These are phyloP conservation scores for Lactuca sativa DNA, from an alignment of 129 eudicot genomes.

Conservation along the genomic window DNA sequence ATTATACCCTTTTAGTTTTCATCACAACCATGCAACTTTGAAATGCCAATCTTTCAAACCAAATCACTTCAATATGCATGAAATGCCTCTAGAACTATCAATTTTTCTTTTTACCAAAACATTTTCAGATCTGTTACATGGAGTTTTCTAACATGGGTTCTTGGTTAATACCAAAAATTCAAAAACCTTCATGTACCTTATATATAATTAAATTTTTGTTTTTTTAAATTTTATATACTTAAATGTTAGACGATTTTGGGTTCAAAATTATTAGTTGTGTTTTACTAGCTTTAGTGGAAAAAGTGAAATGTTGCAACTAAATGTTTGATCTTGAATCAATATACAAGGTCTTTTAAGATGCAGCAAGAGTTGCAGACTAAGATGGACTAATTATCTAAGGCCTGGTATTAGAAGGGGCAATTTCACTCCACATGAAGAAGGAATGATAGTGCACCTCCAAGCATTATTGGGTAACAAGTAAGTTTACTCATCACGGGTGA, in stretches of 20 bases:
- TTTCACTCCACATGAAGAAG: constrained; percentile 96
- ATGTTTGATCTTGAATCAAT: constrained; percentile 10
- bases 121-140: no score
- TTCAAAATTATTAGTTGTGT: background rate
- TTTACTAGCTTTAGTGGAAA: background rate
- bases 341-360: constrained; percentile 75
- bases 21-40: constrained; percentile 2
- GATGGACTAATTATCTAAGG: constrained; percentile 91
- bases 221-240: background rate
- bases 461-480: constrained; percentile 92
- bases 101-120: background rate
- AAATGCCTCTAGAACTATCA: no score
- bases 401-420: constrained; percentile 91
- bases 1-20: background rate
- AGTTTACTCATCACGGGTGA: constrained; percentile 13
- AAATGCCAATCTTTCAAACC: background rate
- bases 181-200: no score
- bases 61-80: constrained; percentile 2
- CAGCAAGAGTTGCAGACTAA: constrained; percentile 90
- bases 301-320: constrained; percentile 5
- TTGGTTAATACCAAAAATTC: no score
- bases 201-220: no score
- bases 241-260: background rate
- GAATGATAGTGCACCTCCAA: constrained; percentile 85
- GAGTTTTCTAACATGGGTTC: no score